phyloP scores from a whole-genome alignment of 2,329 filamentous ascomycete species.

The Ophiostoma novo-ulmi region DNA sequence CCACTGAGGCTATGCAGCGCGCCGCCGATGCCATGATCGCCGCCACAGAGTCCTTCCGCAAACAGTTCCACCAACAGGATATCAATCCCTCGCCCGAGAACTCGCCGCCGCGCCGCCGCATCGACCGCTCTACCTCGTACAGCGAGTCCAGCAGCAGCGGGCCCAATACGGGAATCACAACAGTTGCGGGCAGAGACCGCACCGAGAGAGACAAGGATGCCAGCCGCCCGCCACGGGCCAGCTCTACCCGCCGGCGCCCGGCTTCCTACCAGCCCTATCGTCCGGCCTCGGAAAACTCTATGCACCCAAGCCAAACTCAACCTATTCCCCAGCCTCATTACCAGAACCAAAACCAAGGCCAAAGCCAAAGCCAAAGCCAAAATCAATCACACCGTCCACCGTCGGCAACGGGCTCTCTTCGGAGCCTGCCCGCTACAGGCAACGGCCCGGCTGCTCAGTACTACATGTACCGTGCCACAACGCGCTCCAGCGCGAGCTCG shows the following conservation, averaged over 20 bases:
- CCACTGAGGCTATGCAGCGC: conserved; percentile 33
- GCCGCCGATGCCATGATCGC: conserved; percentile 33
- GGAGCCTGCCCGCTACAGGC: not conserved
- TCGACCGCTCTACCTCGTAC: not conserved
- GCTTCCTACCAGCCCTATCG: conserved; percentile 27
- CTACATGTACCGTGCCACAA: conserved; percentile 14
- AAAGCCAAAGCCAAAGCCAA: not conserved
- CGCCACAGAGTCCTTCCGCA: conserved; percentile 32
- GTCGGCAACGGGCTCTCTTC: conserved; percentile 2
- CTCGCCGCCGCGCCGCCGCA: not conserved
- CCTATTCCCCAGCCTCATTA: no score
- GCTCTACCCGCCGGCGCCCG: conserved; percentile 19
- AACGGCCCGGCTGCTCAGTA: conserved; percentile 6
- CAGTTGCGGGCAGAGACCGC: not conserved
- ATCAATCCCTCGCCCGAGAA: not conserved
- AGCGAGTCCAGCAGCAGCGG: conserved; percentile 10
- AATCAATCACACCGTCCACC: conserved; percentile 4
- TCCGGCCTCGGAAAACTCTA: conserved; percentile 11
- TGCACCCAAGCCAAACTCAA: not conserved
- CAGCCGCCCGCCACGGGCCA: conserved; percentile 11
- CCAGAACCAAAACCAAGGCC: not conserved
- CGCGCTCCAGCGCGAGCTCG: conserved; percentile 17
- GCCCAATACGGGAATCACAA: not conserved
- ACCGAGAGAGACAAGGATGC: not conserved
- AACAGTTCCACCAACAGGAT: conserved; percentile 28